Evolutionary conservation across 2,329 filamentous ascomycete genomes (phyloP).

Genomic region (Calonectria crousiana): DNA sequence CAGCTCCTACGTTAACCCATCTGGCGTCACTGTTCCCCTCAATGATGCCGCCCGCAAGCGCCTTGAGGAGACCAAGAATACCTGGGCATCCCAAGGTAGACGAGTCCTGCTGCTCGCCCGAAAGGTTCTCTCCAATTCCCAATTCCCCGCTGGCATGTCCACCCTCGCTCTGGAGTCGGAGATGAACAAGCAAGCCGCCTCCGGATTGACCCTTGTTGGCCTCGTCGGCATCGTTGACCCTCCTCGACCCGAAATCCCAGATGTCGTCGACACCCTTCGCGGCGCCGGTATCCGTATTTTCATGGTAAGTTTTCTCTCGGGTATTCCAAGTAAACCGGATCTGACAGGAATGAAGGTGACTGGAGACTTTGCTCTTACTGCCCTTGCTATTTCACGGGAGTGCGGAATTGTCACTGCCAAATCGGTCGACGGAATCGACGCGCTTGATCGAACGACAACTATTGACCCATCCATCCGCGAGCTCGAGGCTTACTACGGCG

Average conservation of each 20-base stretch:
- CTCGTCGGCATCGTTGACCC: constrained; percentile 85
- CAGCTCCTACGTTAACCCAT: constrained; percentile 65
- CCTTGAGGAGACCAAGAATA: constrained; percentile 73
- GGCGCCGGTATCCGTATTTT: constrained; percentile 80
- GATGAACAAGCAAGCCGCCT: constrained; percentile 64
- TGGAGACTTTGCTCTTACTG: constrained; percentile 82
- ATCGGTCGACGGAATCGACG: constrained; percentile 64
- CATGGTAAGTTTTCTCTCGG: constrained; percentile 66
- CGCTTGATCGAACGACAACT: constrained; percentile 56
- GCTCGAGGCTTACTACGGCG: constrained; percentile 6
- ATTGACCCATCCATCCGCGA: constrained; percentile 22
- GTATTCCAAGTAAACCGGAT: neutral
- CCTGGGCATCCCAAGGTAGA: constrained; percentile 76
- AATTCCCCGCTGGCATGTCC: constrained; percentile 52
- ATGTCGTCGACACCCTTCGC: constrained; percentile 74
- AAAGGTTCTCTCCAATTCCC: constrained; percentile 62
- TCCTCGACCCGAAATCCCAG: constrained; percentile 78
- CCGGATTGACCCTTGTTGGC: constrained; percentile 76
- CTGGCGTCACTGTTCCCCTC: constrained; percentile 66
- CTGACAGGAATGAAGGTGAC: constrained; percentile 65
- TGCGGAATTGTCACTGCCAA: constrained; percentile 76
- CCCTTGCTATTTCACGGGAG: constrained; percentile 77
- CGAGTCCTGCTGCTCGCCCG: constrained; percentile 76
- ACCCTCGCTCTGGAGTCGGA: constrained; percentile 63
- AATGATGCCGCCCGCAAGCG: constrained; percentile 55